Percentiles rank a stretch among this genome's conserved stretches.
phyloP scores from a whole-genome alignment of 1,284 basidiomycete species.

The Erythrobasidium hasegawianum region DNA sequence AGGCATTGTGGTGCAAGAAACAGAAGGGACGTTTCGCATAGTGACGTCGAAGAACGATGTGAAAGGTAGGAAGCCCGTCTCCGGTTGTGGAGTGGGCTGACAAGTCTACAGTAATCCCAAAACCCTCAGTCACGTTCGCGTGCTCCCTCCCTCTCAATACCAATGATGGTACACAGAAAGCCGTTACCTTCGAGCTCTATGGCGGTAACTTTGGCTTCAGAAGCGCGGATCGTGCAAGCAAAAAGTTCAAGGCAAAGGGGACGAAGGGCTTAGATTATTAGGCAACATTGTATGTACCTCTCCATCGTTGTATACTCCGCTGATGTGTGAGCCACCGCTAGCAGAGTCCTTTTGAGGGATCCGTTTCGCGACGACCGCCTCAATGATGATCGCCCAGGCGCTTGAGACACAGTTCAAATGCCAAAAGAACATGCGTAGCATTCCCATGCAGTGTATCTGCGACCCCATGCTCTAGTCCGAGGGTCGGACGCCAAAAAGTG shows the following conservation, averaged over 20 bases:
- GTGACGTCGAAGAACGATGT: conserved; percentile 63
- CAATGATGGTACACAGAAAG: conserved; percentile 22
- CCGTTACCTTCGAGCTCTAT: conserved; percentile 67
- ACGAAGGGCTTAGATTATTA: conserved; percentile 29
- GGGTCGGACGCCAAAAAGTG: too few species aligned
- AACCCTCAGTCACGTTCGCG: conserved; percentile 67
- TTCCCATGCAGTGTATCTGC: too few species aligned
- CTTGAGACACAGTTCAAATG: too few species aligned
- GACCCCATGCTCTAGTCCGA: too few species aligned
- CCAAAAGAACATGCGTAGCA: too few species aligned
- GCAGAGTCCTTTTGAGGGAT: too few species aligned
- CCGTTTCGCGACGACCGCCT: too few species aligned
- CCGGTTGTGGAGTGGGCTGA: not conserved
- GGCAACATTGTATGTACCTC: too few species aligned
- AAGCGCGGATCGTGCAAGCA: conserved; percentile 69
- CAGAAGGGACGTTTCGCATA: conserved; percentile 74
- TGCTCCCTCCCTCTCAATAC: conserved; percentile 62
- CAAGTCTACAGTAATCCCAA: conserved; percentile 63
- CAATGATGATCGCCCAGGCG: too few species aligned
- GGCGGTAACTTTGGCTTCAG: conserved; percentile 80
- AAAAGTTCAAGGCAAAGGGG: conserved; percentile 65
- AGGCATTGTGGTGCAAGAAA: conserved; percentile 78
- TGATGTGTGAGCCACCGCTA: not conserved
- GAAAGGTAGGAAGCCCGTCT: conserved; percentile 58
- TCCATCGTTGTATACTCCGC: not conserved